A percentile compares a stretch with the other conserved stretches of the same genome.
phyloP scores from a whole-genome alignment of 352 stramenopile genomes.

The Phytopythium oedochilum region DNA sequence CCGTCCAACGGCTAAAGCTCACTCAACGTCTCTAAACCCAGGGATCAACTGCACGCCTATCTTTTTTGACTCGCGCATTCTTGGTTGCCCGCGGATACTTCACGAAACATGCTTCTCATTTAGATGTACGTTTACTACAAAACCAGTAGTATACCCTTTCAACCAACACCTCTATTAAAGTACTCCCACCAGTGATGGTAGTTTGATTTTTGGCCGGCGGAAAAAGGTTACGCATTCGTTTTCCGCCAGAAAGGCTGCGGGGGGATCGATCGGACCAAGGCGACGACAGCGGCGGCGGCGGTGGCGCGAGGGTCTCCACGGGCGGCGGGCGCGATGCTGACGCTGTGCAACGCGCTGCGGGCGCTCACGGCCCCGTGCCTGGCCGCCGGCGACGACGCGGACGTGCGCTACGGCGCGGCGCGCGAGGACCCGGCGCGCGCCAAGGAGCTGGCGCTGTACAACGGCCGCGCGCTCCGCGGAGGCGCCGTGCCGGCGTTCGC shows the following conservation, averaged over 20 bases:
- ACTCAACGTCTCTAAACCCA: too few species aligned
- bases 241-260: background rate
- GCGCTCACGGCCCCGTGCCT: conserved; percentile 32
- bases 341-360: conserved; percentile 38
- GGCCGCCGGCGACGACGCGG: conserved; percentile 25
- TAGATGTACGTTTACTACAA: too few species aligned
- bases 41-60: background rate
- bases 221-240: background rate
- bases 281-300: background rate
- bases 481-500: conserved; percentile 34
- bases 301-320: background rate
- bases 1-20: too few species aligned
- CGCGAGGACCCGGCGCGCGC: conserved; percentile 23
- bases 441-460: conserved; percentile 17
- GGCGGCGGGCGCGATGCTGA: conserved; percentile 15
- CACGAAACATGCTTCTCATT: too few species aligned
- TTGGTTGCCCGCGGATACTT: too few species aligned
- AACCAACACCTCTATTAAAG: too few species aligned
- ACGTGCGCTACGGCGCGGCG: conserved; percentile 16
- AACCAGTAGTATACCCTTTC: too few species aligned
- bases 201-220: background rate
- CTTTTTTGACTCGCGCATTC: background rate
- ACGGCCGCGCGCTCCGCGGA: background rate
- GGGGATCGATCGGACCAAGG: background rate
- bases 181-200: conserved; percentile 1